Conservation (phyloP, 148 eudicot species). For the Chenopodium suecicum region DNA sequence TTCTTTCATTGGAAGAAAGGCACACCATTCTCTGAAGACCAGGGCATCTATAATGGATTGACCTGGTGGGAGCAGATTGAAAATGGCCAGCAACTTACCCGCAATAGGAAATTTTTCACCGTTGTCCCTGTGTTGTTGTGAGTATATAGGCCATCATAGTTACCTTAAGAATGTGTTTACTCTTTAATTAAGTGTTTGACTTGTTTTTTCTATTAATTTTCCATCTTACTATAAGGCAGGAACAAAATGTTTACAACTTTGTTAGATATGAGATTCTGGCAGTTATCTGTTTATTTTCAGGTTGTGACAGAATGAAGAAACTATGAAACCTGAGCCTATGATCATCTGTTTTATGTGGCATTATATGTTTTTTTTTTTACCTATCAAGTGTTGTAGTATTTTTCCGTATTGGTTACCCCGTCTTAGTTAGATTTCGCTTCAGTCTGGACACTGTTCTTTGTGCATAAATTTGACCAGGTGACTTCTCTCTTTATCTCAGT, state of each 20-base stretch:
- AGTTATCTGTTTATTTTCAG: too few species aligned
- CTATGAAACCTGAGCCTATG: too few species aligned
- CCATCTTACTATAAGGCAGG: neutral
- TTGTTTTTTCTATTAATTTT: neutral
- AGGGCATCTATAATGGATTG: constrained; percentile 77
- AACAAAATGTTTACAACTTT: too few species aligned
- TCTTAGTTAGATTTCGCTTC: neutral
- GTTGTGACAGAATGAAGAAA: neutral
- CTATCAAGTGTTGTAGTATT: too few species aligned
- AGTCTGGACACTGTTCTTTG: neutral
- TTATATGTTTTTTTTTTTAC: too few species aligned
- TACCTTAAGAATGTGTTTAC: neutral
- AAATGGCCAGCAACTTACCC: constrained; percentile 71
- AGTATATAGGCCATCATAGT: constrained; percentile 26
- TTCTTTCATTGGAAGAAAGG: constrained; percentile 85
- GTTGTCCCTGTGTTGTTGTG: constrained; percentile 71
- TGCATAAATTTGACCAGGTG: too few species aligned
- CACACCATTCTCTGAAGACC: constrained; percentile 82
- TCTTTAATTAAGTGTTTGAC: neutral
- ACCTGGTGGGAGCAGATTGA: constrained; percentile 92
- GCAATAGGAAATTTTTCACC: constrained; percentile 72
- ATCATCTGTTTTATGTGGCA: neutral
- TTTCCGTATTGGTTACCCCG: neutral
- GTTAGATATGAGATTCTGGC: neutral
- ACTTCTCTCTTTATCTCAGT: too few species aligned